Evolutionary conservation across 768 basidiomycete species (phyloP), one percentile per base, ranked within the genome.

Genomic region (Suillus cothurnatus): DNA sequence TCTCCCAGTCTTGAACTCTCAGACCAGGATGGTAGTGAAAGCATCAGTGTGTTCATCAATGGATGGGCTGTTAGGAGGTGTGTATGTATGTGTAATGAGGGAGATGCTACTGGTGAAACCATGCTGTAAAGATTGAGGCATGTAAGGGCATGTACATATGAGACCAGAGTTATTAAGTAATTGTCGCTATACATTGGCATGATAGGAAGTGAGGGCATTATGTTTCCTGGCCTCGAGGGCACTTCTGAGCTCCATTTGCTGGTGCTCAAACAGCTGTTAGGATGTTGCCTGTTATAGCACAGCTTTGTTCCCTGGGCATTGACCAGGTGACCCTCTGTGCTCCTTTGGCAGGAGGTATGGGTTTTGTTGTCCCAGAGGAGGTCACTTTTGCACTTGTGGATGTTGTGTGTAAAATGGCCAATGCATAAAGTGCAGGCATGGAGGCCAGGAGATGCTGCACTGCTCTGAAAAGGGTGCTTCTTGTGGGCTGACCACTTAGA

Each of bases 361-460:
- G 56, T 64, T 11, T 63, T 61, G 0, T 69, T 68, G 57, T 78
- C 41, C 67, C 76, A 79, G 0, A 73, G 32, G 6, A 52, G 57
- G 2, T 55, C 47, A 3, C 67, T 28, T 1, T 11, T n/a, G 67
- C 76, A 80, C 4, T 64, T 58, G 32, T 28, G 39, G 23, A 72
- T 56, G 52, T 76, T 65, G 68, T 80, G 76, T 0, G 53, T 63
- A 43, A 67, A 69, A 21, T 70, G 62, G 15, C 80, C 73, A 23
- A 81, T 71, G 65, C 79, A 81, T 0, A 79, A 23, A 45, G 74
- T 62, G 66, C 78, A 81, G 3, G 55, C 38, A 19, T 31, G 31
- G n/a, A 7, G 62, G 47, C 47, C n/a, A 19, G 9, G 3, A 41
- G 36, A 15, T 23, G n/a, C 23, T 17, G 9, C 11, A 11, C 58